phyloP scores from a whole-genome alignment of 176 grass and related monocot genomes.

The Aegilops bicornis region DNA sequence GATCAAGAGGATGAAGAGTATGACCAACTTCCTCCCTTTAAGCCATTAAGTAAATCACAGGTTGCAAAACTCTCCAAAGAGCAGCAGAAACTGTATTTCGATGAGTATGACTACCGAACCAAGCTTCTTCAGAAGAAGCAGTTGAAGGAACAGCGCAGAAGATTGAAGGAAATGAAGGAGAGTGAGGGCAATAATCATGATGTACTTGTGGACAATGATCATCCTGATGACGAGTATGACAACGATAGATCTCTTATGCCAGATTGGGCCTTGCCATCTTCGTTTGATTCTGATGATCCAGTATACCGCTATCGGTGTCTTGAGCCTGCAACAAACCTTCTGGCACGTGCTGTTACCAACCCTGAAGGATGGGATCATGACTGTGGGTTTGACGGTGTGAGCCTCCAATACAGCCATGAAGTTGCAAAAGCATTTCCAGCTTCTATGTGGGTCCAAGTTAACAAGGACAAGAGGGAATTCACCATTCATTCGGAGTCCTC shows the following conservation, averaged over 20 bases:
- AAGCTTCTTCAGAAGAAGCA: slow-evolving; percentile 90
- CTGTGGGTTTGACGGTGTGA: slow-evolving; percentile 80
- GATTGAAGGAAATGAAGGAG: slow-evolving; percentile 60
- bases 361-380: slow-evolving; percentile 95
- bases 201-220: slow-evolving; percentile 33
- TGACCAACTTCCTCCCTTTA: slow-evolving; percentile 82
- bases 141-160: slow-evolving; percentile 61
- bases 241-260: slow-evolving; percentile 48
- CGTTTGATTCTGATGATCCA: slow-evolving; percentile 89
- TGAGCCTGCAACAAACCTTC: slow-evolving; percentile 57
- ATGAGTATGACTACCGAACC: slow-evolving; percentile 80
- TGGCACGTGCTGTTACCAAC: slow-evolving; percentile 60
- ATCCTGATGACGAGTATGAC: slow-evolving; percentile 47
- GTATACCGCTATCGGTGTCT: slow-evolving; percentile 64
- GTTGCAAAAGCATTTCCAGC: slow-evolving; percentile 51
- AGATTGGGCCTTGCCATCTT: slow-evolving; percentile 81
- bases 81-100: slow-evolving; percentile 75
- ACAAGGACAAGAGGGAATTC: slow-evolving; percentile 91
- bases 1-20: slow-evolving; percentile 57
- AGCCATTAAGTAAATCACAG: slow-evolving; percentile 79
- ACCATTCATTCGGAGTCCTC: slow-evolving; percentile 81
- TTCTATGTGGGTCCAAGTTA: slow-evolving; percentile 64
- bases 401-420: slow-evolving; percentile 56
- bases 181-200: slow-evolving; percentile 20
- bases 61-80: slow-evolving; percentile 82